phyloP scores from a whole-genome alignment of 352 stramenopile genomes.

The Pythium rhizo-oryzae region DNA sequence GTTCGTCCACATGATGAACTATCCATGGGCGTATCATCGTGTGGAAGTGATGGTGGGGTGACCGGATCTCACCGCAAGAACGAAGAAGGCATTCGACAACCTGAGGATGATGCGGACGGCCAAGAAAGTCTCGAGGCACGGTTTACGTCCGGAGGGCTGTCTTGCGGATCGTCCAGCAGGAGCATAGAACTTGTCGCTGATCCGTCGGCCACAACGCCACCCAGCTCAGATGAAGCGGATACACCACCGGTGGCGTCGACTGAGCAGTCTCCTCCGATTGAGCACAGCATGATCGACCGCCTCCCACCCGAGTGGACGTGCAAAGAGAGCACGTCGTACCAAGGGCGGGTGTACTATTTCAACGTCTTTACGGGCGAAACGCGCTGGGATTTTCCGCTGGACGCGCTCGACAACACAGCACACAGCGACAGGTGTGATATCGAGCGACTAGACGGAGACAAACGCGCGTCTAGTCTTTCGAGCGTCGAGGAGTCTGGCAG shows the following conservation, averaged over 20 bases:
- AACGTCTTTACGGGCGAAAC: slow-evolving; percentile 61
- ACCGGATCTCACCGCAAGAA: background rate
- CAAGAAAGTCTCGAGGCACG: background rate
- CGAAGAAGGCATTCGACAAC: background rate
- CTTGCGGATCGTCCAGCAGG: background rate
- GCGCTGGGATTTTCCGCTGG: slow-evolving; percentile 62
- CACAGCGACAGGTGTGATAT: background rate
- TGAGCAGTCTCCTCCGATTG: background rate
- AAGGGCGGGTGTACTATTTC: slow-evolving; percentile 63
- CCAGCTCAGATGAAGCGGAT: background rate
- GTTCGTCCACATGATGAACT: no score
- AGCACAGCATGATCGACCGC: background rate
- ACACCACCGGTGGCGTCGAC: background rate
- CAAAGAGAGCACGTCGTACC: slow-evolving; percentile 63
- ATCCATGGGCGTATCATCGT: no score
- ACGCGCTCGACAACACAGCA: background rate
- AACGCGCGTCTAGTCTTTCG: no score
- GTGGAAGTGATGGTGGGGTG: no score
- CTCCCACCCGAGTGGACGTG: slow-evolving; percentile 51
- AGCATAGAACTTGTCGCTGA: background rate
- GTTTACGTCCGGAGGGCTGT: background rate
- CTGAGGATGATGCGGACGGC: background rate
- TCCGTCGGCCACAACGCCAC: background rate
- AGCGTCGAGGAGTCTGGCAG: no score
- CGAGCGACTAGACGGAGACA: background rate